Conservation (phyloP, 176 grass and related monocot species). For the Carex cristatella region DNA sequence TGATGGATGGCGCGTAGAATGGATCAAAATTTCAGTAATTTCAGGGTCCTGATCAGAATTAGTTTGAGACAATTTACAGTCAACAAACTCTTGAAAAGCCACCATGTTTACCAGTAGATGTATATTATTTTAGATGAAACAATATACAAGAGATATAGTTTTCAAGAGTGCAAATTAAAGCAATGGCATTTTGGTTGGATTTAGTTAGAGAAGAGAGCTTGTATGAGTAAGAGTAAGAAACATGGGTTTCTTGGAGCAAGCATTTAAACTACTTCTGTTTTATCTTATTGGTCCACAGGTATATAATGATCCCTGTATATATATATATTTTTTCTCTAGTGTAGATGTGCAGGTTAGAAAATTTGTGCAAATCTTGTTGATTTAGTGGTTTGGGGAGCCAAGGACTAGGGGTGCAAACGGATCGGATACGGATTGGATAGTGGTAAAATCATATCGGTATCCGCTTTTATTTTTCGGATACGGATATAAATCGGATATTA, state of each 20-base stretch:
- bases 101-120: background rate
- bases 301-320: background rate
- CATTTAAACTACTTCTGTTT: background rate
- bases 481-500: too few species aligned
- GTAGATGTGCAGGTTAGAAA: slow-evolving; percentile 22
- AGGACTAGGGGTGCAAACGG: too few species aligned
- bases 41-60: slow-evolving; percentile 2
- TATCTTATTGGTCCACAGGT: background rate
- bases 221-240: background rate
- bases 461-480: too few species aligned
- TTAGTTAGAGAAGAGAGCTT: background rate
- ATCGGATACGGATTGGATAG: too few species aligned
- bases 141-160: background rate
- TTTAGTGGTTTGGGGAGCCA: slow-evolving; percentile 16
- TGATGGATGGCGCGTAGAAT: background rate
- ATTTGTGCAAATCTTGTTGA: slow-evolving; percentile 10
- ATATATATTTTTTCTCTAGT: background rate
- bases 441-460: too few species aligned
- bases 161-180: background rate
- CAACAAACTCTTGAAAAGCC: slow-evolving; percentile 9
- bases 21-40: slow-evolving; percentile 3
- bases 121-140: background rate
- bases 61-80: background rate
- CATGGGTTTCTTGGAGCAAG: background rate
- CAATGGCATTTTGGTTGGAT: background rate